These are phyloP conservation scores for Hypoxylon subgilvum DNA, from an alignment of 495 filamentous ascomycete genomes.

Conservation along the genomic window DNA sequence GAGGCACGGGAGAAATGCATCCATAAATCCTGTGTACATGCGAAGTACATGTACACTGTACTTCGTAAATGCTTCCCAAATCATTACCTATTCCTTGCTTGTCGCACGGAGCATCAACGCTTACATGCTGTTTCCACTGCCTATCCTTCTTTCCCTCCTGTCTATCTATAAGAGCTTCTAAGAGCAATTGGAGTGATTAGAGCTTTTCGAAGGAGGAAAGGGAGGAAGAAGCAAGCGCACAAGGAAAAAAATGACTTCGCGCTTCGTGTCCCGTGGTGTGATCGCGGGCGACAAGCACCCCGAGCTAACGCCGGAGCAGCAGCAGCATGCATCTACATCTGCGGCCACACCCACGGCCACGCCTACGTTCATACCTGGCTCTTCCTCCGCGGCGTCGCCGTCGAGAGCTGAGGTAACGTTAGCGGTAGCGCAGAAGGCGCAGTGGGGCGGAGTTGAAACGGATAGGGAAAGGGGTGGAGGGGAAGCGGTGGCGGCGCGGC, in stretches of 20 bases:
- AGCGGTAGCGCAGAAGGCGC: not conserved
- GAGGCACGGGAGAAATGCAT: not conserved
- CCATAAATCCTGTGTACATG: not conserved
- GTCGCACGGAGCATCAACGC: not conserved
- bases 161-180: no score
- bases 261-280: slow-evolving; percentile 88
- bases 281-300: slow-evolving; percentile 56
- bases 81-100: not conserved
- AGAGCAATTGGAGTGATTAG: no score
- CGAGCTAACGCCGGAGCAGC: not conserved
- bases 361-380: no score
- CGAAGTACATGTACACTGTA: not conserved
- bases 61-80: not conserved
- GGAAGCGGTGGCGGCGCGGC: not conserved
- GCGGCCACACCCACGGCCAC: not conserved
- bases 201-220: no score
- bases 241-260: slow-evolving; percentile 77
- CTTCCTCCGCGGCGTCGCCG: no score
- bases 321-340: not conserved
- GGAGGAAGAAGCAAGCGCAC: no score
- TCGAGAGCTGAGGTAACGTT: no score
- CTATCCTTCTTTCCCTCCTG: no score
- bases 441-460: no score
- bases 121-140: no score
- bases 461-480: no score